These are phyloP conservation scores for Komagataella kurtzmanii DNA, from an alignment of 805 yeast species.

Conservation along the genomic window DNA sequence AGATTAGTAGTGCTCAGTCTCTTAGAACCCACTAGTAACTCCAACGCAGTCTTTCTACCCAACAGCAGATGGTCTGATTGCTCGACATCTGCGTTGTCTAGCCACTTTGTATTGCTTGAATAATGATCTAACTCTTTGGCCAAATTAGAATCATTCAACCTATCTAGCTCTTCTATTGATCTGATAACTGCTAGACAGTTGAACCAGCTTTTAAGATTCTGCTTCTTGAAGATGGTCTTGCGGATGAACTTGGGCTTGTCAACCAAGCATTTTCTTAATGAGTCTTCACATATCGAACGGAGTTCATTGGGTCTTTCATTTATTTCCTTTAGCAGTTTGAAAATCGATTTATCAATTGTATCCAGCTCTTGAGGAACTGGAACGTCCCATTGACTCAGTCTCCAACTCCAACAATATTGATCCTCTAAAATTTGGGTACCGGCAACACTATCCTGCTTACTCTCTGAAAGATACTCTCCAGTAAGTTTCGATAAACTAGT, in stretches of 20 bases:
- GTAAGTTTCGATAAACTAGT: constrained; percentile 4
- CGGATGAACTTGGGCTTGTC: not conserved
- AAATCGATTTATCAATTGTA: constrained; percentile 33
- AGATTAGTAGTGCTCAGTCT: not conserved
- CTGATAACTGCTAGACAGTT: constrained; percentile 17
- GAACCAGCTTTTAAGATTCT: constrained; percentile 10
- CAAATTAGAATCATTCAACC: constrained; percentile 4
- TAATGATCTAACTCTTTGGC: constrained; percentile 5
- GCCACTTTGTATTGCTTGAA: constrained; percentile 21
- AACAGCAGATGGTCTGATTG: constrained; percentile 28
- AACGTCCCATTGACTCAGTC: constrained; percentile 64
- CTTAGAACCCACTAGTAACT: constrained; percentile 11
- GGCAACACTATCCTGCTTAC: not conserved
- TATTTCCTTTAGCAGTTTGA: constrained; percentile 33
- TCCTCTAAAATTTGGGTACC: constrained; percentile 4
- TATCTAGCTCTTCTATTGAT: constrained; percentile 10
- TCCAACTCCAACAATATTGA: constrained; percentile 52
- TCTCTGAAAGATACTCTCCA: not conserved
- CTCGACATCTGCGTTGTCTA: constrained; percentile 17
- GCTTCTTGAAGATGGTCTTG: not conserved
- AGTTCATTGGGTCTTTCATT: constrained; percentile 19
- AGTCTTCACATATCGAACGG: constrained; percentile 8
- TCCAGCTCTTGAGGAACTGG: constrained; percentile 27
- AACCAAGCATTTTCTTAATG: constrained; percentile 1
- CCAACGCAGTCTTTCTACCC: constrained; percentile 25